Base-by-base conservation (phyloP, 148 eudicot species). In the Cornus suecica region DNA sequence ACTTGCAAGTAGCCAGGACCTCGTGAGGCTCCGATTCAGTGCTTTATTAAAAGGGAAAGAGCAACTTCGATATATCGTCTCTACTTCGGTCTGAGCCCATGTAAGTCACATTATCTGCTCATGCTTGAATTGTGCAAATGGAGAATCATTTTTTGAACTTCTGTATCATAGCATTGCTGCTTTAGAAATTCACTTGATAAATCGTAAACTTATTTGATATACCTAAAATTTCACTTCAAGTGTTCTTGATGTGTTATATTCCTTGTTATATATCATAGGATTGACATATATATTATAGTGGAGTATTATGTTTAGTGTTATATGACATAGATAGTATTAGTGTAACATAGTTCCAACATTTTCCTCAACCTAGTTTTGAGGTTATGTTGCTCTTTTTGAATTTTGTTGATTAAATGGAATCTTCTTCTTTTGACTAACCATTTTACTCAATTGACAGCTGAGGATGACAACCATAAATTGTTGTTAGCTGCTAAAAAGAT, bases 1-100 rank as follows among this genome's bases (percentile, higher is more conserved):
- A 18, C n/a, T 51, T 70, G 14, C 48, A 27, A 45, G 45, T 67
- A 92, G 98, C 98, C 97, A 48, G 98, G 98, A 27, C 92, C 97
- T 9, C 93, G 97, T 29, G 93, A 92, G 76, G 48, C 80, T 56
- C 95, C 93, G 18, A 87, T 94, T 48, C 98, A 92, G 80, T 94
- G 98, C 87, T 94, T 77, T 74, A 94, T 94, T 65, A 94, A 85
- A 86, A 89, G 98, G 80, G 98, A 92, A 70, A 84, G 97, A 69
- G 84, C 91, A 60, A 85, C 88, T 66, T 88, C 93, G 31, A 83
- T 85, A 34, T 89, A 83, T 61, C 87, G 95, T 52, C 84, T 94
- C 41, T 92, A 77, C 81, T 87, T 84, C 81, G 97, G 98, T 66
- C 85, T 86, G 68, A 84, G 89, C 24, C 98, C 98, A 48, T 90